Conservation (phyloP, 352 stramenopile genomes). For the Peronospora belbahrii region DNA sequence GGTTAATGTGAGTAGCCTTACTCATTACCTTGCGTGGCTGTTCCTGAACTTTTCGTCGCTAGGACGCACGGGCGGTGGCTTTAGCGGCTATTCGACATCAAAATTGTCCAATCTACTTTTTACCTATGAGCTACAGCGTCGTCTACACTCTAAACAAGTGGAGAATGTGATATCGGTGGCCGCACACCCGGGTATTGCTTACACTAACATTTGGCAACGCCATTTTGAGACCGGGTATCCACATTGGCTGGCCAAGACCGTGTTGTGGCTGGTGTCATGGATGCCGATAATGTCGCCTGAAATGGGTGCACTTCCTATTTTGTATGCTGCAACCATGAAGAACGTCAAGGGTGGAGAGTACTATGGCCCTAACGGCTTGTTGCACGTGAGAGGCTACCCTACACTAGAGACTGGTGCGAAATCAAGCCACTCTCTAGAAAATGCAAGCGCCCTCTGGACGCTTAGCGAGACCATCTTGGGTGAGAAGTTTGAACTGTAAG, state of each 20-base stretch:
- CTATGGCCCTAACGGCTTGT: conserved; percentile 42
- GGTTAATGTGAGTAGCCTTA: conserved; percentile 45
- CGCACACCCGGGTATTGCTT: conserved; percentile 39
- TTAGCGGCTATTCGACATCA: conserved; percentile 41
- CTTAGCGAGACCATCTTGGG: conserved; percentile 39
- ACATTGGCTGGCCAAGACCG: conserved; percentile 28
- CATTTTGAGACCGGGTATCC: conserved; percentile 29
- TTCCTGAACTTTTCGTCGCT: conserved; percentile 32
- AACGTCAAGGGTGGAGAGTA: conserved; percentile 40
- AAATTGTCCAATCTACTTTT: conserved; percentile 63
- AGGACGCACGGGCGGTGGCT: conserved; percentile 28
- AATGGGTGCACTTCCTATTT: conserved; percentile 40
- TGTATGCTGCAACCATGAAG: conserved; percentile 42
- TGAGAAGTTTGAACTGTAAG: conserved; percentile 28
- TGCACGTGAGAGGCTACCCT: conserved; percentile 38
- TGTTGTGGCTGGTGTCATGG: conserved; percentile 32
- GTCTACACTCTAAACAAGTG: conserved; percentile 23
- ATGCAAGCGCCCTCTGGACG: conserved; percentile 36
- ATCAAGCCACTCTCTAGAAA: conserved; percentile 29
- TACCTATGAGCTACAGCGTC: conserved; percentile 50
- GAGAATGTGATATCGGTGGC: conserved; percentile 42
- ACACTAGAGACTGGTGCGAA: conserved; percentile 29
- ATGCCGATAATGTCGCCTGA: conserved; percentile 38
- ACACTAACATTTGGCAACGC: conserved; percentile 47
- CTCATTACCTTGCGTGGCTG: conserved; percentile 32